Conservation (phyloP, 2,329 filamentous ascomycete genomes). For the Microsporum audouinii region DNA sequence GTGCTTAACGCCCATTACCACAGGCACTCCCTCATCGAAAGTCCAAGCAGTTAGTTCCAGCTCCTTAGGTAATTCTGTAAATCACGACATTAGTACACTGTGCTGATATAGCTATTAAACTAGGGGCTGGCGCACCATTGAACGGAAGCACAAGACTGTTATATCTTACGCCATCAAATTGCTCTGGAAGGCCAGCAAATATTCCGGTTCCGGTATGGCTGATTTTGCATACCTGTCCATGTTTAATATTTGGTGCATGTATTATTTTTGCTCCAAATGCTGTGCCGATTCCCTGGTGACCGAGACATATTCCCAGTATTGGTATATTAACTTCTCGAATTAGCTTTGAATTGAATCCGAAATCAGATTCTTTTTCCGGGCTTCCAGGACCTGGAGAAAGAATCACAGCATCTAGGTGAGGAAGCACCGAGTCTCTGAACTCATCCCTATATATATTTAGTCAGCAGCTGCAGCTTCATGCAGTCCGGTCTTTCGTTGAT, state of each 20-base stretch:
- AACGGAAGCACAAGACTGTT: constrained; percentile 12
- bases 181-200: constrained; percentile 45
- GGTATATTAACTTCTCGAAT: constrained; percentile 62
- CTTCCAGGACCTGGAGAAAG: constrained; percentile 85
- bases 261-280: constrained; percentile 56
- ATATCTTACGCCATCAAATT: constrained; percentile 13
- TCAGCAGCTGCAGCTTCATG: not conserved
- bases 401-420: constrained; percentile 69
- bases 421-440: constrained; percentile 39
- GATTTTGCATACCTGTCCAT: constrained; percentile 67
- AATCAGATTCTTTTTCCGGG: constrained; percentile 58
- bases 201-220: constrained; percentile 51
- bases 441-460: constrained; percentile 7
- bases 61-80: constrained; percentile 9
- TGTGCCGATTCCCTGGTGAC: constrained; percentile 70
- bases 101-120: not conserved
- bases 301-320: constrained; percentile 77
- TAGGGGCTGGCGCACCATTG: constrained; percentile 4
- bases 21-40: constrained; percentile 11
- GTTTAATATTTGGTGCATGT: constrained; percentile 59
- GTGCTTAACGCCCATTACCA: constrained; percentile 12
- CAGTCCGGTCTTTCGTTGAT: not conserved
- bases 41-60: constrained; percentile 12
- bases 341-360: constrained; percentile 67
- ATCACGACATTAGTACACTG: not conserved